Conservation (phyloP, 2,329 filamentous ascomycete species). For the Plectosphaerella cucumerina region DNA sequence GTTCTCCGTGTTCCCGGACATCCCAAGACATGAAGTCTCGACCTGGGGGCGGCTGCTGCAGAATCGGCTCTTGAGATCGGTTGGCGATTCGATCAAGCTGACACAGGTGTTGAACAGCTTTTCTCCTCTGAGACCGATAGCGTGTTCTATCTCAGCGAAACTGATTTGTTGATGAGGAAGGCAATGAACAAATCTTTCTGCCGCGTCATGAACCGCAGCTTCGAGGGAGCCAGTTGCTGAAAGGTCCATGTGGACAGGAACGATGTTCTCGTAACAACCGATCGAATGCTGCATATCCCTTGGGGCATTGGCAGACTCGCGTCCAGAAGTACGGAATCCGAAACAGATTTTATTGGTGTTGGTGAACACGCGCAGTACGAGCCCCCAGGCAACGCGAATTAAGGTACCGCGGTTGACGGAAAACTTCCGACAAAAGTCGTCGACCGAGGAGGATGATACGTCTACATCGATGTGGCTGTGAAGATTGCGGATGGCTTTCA, state of each 20-base stretch:
- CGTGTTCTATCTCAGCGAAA: conserved; percentile 42
- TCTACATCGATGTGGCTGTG: conserved; percentile 31
- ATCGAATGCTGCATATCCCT: conserved; percentile 35
- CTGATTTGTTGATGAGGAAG: conserved; percentile 40
- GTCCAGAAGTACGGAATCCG: conserved; percentile 43
- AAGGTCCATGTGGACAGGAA: conserved; percentile 29
- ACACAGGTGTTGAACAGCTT: conserved; percentile 48
- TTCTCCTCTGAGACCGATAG: conserved; percentile 34
- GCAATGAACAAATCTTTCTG: conserved; percentile 23
- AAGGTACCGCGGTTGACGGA: conserved; percentile 42
- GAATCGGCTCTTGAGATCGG: conserved; percentile 28
- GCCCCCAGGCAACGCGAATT: conserved; percentile 55
- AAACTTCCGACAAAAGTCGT: conserved; percentile 35
- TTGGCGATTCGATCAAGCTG: conserved; percentile 38
- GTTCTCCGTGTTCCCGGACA: conserved; percentile 37
- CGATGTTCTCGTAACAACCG: conserved; percentile 39
- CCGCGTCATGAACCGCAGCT: conserved; percentile 24
- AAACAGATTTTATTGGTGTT: conserved; percentile 50
- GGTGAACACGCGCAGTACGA: conserved; percentile 52
- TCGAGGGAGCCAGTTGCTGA: conserved; percentile 24
- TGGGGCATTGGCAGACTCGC: conserved; percentile 37
- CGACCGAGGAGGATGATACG: conserved; percentile 32
- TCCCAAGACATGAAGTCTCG: conserved; percentile 26
- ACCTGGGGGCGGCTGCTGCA: conserved; percentile 19
- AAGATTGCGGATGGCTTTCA: conserved; percentile 21